A percentile compares a stretch with the other conserved stretches of the same genome.
phyloP scores from a whole-genome alignment of 257 asterid genomes.

The Anisodus tanguticus region DNA sequence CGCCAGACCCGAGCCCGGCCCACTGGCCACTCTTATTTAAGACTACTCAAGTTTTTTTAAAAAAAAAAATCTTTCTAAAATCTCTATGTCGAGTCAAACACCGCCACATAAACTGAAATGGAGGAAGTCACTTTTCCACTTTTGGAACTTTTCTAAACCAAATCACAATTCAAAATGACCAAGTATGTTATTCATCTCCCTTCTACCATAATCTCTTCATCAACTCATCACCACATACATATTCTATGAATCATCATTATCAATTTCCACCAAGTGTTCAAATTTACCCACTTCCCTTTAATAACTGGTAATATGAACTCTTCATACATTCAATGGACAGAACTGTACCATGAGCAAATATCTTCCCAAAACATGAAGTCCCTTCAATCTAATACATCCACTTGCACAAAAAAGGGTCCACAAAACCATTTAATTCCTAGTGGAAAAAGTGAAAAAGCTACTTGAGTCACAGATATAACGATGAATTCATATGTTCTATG shows the following conservation, averaged over 20 bases:
- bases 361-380: neutral
- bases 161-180: neutral
- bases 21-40: too few species aligned
- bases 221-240: neutral
- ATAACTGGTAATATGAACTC: neutral
- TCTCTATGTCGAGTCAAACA: neutral
- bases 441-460: conserved; percentile 6
- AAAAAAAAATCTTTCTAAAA: neutral
- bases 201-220: conserved; percentile 8
- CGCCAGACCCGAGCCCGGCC: too few species aligned
- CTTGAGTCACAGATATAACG: neutral
- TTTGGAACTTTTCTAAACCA: neutral
- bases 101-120: neutral
- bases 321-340: neutral
- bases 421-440: neutral
- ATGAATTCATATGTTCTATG: conserved; percentile 17
- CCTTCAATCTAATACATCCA: too few species aligned
- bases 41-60: neutral
- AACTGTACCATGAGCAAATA: neutral
- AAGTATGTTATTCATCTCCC: neutral
- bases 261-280: neutral
- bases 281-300: neutral
- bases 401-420: neutral
- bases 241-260: neutral
- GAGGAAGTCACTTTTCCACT: neutral